Conservation (phyloP, 352 stramenopile genomes). For the Phytophthora agathidicida region DNA sequence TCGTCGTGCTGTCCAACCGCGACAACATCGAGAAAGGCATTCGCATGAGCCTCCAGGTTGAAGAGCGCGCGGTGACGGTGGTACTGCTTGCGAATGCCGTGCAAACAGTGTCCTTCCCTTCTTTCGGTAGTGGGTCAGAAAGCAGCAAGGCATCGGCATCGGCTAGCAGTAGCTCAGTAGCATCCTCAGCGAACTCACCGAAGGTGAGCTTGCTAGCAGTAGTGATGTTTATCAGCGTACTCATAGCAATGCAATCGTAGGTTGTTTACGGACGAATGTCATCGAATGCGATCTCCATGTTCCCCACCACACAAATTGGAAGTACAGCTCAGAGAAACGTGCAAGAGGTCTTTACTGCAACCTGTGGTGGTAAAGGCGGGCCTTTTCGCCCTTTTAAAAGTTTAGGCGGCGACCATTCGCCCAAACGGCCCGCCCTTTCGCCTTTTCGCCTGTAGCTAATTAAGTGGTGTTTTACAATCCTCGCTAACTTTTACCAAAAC, state of each 20-base stretch:
- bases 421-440: too few species aligned
- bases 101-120: conserved; percentile 36
- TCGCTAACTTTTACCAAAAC: too few species aligned
- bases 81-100: conserved; percentile 37
- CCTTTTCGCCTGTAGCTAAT: too few species aligned
- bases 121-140: not conserved
- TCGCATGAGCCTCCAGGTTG: conserved; percentile 20
- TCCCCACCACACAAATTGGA: conserved; percentile 4
- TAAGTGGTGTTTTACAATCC: too few species aligned
- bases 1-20: conserved; percentile 49
- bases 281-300: too few species aligned
- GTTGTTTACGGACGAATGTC: conserved; percentile 2
- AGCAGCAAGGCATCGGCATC: not conserved
- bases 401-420: too few species aligned
- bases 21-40: conserved; percentile 35
- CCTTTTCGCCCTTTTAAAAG: too few species aligned
- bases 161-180: conserved; percentile 1
- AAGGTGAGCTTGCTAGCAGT: not conserved
- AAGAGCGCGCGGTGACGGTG: conserved; percentile 30
- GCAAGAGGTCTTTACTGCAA: not conserved
- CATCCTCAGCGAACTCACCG: not conserved
- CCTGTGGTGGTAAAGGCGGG: too few species aligned
- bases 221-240: not conserved
- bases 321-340: conserved; percentile 1
- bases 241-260: conserved; percentile 4